Percentiles rank a stretch among this genome's conserved stretches.
These are phyloP conservation scores for Eimeria sp. DNA, from an alignment of 169 alveolate genomes.

Conservation along the genomic window DNA sequence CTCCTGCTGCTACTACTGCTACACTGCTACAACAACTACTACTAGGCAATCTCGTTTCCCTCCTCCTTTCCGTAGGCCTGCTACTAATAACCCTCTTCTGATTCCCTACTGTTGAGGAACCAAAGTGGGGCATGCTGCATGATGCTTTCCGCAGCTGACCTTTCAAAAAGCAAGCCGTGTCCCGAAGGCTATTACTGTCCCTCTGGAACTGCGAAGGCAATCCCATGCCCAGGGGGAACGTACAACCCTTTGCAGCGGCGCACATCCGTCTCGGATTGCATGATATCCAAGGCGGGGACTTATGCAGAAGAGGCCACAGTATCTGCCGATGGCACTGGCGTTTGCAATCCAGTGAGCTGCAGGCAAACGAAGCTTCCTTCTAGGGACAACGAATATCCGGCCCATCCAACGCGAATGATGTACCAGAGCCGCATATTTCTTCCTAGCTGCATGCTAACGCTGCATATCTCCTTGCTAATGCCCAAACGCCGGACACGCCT, in stretches of 20 bases:
- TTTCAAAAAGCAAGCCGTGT: conserved; percentile 65
- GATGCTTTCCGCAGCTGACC: conserved; percentile 15
- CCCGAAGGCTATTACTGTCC: conserved; percentile 81
- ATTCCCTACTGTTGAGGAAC: background rate
- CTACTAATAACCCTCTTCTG: background rate
- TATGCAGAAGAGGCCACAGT: background rate
- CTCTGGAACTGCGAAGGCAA: conserved; percentile 42
- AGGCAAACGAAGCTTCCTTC: background rate
- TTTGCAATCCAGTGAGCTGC: background rate
- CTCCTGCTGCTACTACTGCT: background rate
- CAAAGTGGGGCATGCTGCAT: background rate
- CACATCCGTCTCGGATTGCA: conserved; percentile 19
- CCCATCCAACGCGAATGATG: background rate
- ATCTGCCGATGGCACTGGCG: conserved; percentile 31
- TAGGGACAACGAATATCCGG: background rate
- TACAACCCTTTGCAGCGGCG: conserved; percentile 81
- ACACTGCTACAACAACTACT: too few relatives aligned
- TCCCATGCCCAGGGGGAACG: conserved; percentile 84
- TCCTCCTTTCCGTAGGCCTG: background rate
- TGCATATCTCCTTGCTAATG: too few relatives aligned
- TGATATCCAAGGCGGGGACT: conserved; percentile 54
- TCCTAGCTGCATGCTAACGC: background rate
- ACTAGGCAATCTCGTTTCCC: too few relatives aligned
- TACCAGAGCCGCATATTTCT: background rate
- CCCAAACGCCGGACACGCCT: background rate